Conservation (phyloP, 2,329 filamentous ascomycete species). For the Claviceps sp. region DNA sequence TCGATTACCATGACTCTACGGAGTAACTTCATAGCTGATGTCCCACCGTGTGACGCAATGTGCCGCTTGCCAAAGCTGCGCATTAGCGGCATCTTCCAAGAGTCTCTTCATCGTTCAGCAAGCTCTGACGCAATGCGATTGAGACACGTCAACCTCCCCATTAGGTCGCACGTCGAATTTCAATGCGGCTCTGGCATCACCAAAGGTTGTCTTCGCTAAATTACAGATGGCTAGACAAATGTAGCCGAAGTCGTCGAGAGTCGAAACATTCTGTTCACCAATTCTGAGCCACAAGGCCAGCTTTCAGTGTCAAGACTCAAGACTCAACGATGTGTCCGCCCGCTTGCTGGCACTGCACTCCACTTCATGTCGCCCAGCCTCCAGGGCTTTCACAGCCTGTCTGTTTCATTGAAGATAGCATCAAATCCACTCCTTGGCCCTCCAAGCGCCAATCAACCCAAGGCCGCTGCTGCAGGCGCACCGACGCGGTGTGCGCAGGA, state of each 20-base stretch:
- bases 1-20: too few species aligned
- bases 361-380: conserved; percentile 3
- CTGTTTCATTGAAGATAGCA: conserved; percentile 4
- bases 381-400: not conserved
- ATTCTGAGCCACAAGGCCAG: too few species aligned
- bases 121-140: too few species aligned
- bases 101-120: too few species aligned
- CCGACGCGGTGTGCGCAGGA: conserved; percentile 3
- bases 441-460: conserved; percentile 6
- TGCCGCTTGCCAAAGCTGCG: too few species aligned
- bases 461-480: conserved; percentile 2
- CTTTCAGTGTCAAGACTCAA: too few species aligned
- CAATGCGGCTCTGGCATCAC: not conserved
- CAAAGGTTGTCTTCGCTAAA: not conserved
- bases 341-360: conserved; percentile 1
- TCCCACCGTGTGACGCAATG: too few species aligned
- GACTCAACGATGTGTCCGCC: not conserved
- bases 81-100: too few species aligned
- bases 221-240: not conserved
- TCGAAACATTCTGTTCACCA: too few species aligned
- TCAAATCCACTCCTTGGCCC: conserved; percentile 8
- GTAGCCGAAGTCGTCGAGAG: not conserved
- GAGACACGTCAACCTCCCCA: too few species aligned
- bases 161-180: too few species aligned
- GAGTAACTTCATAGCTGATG: too few species aligned